Evolutionary conservation across 208 protist species (phyloP).

Genomic region (Balamuthia mandrillaris): DNA sequence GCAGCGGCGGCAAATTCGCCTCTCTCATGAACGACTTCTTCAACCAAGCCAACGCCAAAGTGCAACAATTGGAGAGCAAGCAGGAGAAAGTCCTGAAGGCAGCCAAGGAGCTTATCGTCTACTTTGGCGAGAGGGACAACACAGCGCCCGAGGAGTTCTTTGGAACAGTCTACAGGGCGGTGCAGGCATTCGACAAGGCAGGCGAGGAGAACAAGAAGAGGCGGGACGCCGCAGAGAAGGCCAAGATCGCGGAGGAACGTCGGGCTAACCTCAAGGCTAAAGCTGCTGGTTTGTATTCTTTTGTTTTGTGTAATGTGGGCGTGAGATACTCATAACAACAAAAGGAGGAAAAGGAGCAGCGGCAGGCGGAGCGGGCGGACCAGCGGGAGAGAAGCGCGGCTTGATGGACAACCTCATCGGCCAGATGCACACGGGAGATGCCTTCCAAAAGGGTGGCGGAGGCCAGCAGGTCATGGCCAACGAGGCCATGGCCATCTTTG

Average conservation of each 20-base stretch:
- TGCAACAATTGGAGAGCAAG: background rate
- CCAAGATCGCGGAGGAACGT: conserved; percentile 1
- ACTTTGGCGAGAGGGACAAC: background rate
- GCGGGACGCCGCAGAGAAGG: conserved; percentile 6
- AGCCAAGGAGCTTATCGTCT: background rate
- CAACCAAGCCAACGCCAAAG: background rate
- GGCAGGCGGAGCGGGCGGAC: background rate
- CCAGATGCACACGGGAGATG: conserved; percentile 20
- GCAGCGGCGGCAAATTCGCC: background rate
- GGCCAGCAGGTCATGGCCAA: conserved; percentile 26
- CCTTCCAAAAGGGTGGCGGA: background rate
- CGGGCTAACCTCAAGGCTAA: background rate
- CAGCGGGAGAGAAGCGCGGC: background rate
- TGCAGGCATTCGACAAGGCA: conserved; percentile 10
- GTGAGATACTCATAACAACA: too few relatives aligned
- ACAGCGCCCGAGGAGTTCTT: conserved; percentile 10
- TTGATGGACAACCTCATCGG: conserved; percentile 35
- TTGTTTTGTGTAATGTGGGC: too few relatives aligned
- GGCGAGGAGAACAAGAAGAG: background rate
- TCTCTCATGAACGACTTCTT: conserved; percentile 10
- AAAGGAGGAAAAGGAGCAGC: too few relatives aligned
- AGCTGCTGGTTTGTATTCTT: too few relatives aligned
- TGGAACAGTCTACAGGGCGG: background rate
- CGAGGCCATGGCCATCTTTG: conserved; percentile 33
- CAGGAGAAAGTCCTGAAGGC: conserved; percentile 5